phyloP scores from a whole-genome alignment of 2,329 filamentous ascomycete species.

The Fusarium sp. region DNA sequence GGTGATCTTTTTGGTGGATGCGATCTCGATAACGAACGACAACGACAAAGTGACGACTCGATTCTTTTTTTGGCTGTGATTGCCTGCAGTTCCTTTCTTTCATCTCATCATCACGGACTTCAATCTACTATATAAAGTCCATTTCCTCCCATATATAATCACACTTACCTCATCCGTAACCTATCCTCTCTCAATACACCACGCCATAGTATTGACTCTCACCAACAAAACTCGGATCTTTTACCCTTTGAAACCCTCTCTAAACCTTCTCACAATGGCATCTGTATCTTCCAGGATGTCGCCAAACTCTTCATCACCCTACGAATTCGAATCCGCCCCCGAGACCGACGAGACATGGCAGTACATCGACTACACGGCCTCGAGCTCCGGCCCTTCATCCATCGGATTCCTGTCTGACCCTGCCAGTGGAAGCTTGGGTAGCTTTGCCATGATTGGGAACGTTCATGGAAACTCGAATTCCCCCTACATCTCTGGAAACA shows the following conservation, averaged over 20 bases:
- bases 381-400: conserved; percentile 49
- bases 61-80: not conserved
- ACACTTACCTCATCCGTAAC: not conserved
- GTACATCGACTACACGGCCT: conserved; percentile 50
- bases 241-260: not conserved
- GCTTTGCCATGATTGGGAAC: conserved; percentile 58
- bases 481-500: conserved; percentile 22
- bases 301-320: conserved; percentile 50
- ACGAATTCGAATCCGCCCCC: conserved; percentile 51
- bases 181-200: not conserved
- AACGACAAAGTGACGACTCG: conserved; percentile 8
- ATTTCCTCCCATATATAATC: not conserved
- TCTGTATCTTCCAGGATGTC: conserved; percentile 53
- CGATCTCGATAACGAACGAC: conserved; percentile 8
- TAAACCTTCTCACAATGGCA: conserved; percentile 43
- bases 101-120: not conserved
- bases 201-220: conserved; percentile 1
- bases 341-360: conserved; percentile 58
- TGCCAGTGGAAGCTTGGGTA: conserved; percentile 59
- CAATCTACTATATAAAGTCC: not conserved
- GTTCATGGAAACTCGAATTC: conserved; percentile 30
- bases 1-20: conserved; percentile 6
- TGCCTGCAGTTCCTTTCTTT: not conserved
- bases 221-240: not conserved
- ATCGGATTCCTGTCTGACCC: conserved; percentile 60